Evolutionary conservation across 2,329 filamentous ascomycete genomes (phyloP).

Genomic region (Pleoardoris graminearum): DNA sequence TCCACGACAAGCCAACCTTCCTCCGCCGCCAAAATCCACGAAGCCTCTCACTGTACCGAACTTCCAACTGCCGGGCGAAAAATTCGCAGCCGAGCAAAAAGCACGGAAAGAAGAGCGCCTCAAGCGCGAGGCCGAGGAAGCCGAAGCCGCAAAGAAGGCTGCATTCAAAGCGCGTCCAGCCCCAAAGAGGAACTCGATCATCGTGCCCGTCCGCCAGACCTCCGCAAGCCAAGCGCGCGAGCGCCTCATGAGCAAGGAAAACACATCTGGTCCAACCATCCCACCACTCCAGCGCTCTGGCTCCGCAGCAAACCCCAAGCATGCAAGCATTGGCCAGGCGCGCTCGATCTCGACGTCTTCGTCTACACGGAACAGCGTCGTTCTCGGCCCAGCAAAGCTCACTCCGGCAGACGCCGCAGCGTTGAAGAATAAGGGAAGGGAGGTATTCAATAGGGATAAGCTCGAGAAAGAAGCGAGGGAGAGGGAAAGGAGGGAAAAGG

Average conservation of each 20-base stretch:
- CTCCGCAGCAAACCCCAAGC: conserved; percentile 26
- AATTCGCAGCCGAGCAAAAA: conserved; percentile 46
- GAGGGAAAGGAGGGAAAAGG: conserved; percentile 49
- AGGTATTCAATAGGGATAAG: conserved; percentile 52
- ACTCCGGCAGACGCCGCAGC: conserved; percentile 37
- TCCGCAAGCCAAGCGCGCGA: conserved; percentile 52
- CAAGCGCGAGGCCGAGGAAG: conserved; percentile 44
- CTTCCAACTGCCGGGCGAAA: conserved; percentile 60
- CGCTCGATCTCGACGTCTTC: conserved; percentile 27
- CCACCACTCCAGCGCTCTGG: conserved; percentile 20
- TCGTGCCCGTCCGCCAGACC: conserved; percentile 50
- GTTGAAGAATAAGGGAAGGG: conserved; percentile 47
- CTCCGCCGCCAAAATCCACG: conserved; percentile 51
- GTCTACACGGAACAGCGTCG: conserved; percentile 30
- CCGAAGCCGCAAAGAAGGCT: conserved; percentile 42
- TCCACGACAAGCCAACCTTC: conserved; percentile 48
- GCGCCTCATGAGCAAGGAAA: conserved; percentile 38
- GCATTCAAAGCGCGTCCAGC: conserved; percentile 54
- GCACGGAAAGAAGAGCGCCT: conserved; percentile 40
- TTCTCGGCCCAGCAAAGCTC: conserved; percentile 22
- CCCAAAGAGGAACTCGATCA: conserved; percentile 39
- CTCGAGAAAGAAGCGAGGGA: conserved; percentile 48
- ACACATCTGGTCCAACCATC: conserved; percentile 20
- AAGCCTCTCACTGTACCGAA: conserved; percentile 56
- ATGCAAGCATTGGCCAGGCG: conserved; percentile 25